Percentiles rank a stretch among this genome's conserved stretches.
Conservation (phyloP, 768 basidiomycete genomes). For the Naganishia friedmannii region DNA sequence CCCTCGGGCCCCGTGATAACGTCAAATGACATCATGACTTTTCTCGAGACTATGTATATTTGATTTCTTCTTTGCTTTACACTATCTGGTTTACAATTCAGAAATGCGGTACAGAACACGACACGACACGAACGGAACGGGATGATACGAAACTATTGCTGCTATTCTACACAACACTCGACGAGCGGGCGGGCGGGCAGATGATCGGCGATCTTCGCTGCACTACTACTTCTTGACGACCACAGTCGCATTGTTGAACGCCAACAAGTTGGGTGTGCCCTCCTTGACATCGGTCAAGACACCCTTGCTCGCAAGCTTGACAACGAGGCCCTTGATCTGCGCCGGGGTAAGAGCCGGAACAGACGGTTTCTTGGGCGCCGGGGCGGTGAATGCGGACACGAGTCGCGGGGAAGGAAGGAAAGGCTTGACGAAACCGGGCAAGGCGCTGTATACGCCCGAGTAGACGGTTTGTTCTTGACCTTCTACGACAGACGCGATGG, state of each 20-base stretch:
- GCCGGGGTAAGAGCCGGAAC: constrained; percentile 59
- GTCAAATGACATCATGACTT: background rate
- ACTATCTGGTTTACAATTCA: background rate
- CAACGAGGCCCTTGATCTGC: constrained; percentile 72
- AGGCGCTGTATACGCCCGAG: constrained; percentile 53
- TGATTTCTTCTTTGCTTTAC: background rate
- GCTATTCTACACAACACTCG: background rate
- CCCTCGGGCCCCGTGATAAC: background rate
- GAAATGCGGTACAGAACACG: background rate
- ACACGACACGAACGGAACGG: background rate
- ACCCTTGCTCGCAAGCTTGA: constrained; percentile 61
- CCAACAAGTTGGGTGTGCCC: constrained; percentile 51
- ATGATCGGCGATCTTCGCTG: too few relatives aligned
- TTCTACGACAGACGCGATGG: constrained; percentile 3
- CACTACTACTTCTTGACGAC: constrained; percentile 21
- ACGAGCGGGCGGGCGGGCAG: too few relatives aligned
- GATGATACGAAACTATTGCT: too few relatives aligned
- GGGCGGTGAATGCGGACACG: constrained; percentile 34
- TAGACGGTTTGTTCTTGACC: constrained; percentile 28
- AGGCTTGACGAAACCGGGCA: constrained; percentile 61
- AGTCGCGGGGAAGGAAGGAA: constrained; percentile 53
- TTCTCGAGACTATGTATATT: background rate
- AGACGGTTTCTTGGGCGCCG: constrained; percentile 40
- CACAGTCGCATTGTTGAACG: constrained; percentile 52
- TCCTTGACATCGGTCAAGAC: constrained; percentile 57